phyloP scores from a whole-genome alignment of 192 early-diverging fungal genomes.

The Coemansia interrupta region DNA sequence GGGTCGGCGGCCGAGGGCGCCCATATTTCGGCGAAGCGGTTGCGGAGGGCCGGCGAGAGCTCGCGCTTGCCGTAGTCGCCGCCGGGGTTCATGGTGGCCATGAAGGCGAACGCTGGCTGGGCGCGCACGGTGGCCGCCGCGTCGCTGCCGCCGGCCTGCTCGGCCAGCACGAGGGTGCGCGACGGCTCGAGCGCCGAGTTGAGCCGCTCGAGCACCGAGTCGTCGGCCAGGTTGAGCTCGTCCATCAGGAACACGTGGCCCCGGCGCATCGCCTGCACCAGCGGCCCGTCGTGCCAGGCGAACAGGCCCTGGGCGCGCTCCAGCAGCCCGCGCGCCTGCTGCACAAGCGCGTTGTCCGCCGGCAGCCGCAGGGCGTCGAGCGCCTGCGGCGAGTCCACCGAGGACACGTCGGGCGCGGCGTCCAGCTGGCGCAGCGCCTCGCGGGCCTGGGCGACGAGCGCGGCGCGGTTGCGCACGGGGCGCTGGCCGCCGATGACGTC shows the following conservation, averaged over 20 bases:
- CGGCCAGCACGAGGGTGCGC: conserved; percentile 80
- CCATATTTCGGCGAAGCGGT: conserved; percentile 98
- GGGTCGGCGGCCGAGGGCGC: conserved; percentile 89
- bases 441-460: conserved; percentile 54
- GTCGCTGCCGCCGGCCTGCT: conserved; percentile 67
- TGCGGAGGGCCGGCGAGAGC: conserved; percentile 92
- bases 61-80: conserved; percentile 99
- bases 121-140: conserved; percentile 58
- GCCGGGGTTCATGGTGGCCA: conserved; percentile 99
- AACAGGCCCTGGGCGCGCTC: conserved; percentile 63
- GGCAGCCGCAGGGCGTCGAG: conserved; percentile 18
- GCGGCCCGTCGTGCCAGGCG: conserved; percentile 95
- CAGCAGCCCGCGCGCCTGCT: conserved; percentile 22
- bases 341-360: conserved; percentile 21
- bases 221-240: conserved; percentile 97
- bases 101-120: conserved; percentile 74
- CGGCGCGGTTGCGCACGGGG: conserved; percentile 75
- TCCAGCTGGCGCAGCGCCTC: conserved; percentile 32
- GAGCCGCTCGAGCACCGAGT: conserved; percentile 94
- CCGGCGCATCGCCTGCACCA: conserved; percentile 82
- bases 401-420: neutral
- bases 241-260: conserved; percentile 92
- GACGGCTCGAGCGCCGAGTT: conserved; percentile 92
- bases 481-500: conserved; percentile 94
- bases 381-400: conserved; percentile 17